phyloP scores from a whole-genome alignment of 164 flowering plant species.

The Magnolia changhungtana region DNA sequence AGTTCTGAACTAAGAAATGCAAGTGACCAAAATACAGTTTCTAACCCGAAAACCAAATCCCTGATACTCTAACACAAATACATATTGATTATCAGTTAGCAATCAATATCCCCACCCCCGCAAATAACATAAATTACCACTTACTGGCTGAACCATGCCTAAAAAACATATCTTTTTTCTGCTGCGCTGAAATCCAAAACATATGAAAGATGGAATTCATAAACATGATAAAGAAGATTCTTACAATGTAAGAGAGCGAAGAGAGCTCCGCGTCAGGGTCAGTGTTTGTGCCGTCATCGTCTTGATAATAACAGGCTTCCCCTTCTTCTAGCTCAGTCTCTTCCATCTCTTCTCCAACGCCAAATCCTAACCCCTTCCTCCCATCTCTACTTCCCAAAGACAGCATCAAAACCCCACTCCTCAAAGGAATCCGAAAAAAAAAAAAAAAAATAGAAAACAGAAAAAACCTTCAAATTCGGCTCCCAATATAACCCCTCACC shows the following conservation, averaged over 20 bases:
- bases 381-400: slow-evolving; percentile 63
- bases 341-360: slow-evolving; percentile 59
- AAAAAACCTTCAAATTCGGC: slow-evolving; percentile 5
- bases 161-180: background rate
- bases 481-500: slow-evolving; percentile 5
- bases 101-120: background rate
- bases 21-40: background rate
- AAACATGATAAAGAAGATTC: slow-evolving; percentile 14
- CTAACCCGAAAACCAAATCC: too few species aligned
- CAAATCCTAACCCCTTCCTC: slow-evolving; percentile 45
- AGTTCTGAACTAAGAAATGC: background rate
- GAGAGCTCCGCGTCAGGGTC: slow-evolving; percentile 64
- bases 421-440: slow-evolving; percentile 2
- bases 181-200: background rate
- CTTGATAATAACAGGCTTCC: slow-evolving; percentile 65
- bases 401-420: slow-evolving; percentile 44
- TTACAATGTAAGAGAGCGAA: slow-evolving; percentile 53
- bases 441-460: slow-evolving; percentile 1
- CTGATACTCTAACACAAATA: too few species aligned
- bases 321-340: slow-evolving; percentile 97
- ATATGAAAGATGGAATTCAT: background rate
- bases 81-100: background rate
- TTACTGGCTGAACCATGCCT: background rate
- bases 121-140: too few species aligned
- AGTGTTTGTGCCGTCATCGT: slow-evolving; percentile 30